Evolutionary conservation across 345 rosid species (phyloP).

Genomic region (Psidium friedrichsthalianum): DNA sequence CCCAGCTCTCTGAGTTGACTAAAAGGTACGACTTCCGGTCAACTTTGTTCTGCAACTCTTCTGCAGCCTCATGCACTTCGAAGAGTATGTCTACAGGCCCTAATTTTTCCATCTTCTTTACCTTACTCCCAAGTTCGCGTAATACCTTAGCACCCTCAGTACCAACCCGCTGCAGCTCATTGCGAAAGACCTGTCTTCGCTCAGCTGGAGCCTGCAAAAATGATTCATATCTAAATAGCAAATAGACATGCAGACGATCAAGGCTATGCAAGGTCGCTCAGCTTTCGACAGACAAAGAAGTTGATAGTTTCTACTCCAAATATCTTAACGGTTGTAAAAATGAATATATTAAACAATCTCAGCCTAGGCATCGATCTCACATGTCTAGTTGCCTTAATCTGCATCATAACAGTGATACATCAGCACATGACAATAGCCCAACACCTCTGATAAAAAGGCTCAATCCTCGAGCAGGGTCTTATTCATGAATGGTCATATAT

Average conservation of each 20-base stretch:
- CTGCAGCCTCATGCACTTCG: slow-evolving; percentile 68
- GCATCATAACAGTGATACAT: background rate
- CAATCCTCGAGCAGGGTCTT: background rate
- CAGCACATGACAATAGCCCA: background rate
- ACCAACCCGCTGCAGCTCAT: slow-evolving; percentile 64
- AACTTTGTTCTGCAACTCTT: slow-evolving; percentile 58
- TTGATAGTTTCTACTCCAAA: background rate
- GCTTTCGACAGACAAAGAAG: background rate
- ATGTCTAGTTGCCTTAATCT: background rate
- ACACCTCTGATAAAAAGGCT: background rate
- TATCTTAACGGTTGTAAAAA: background rate
- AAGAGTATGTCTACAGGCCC: slow-evolving; percentile 49
- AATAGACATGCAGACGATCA: background rate
- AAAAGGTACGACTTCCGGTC: slow-evolving; percentile 80
- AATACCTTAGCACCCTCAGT: slow-evolving; percentile 61
- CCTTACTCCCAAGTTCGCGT: slow-evolving; percentile 64
- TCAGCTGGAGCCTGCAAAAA: slow-evolving; percentile 67
- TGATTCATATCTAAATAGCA: background rate
- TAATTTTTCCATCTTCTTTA: slow-evolving; percentile 79
- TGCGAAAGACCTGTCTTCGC: slow-evolving; percentile 49
- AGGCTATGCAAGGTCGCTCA: background rate
- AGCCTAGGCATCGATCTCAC: background rate
- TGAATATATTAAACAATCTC: background rate
- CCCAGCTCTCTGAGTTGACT: slow-evolving; percentile 83
- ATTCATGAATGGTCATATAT: background rate